Percentiles rank a stretch among this genome's conserved stretches.
Evolutionary conservation across 108 stramenopile species (phyloP).

Genomic region (Fistulifera pelliculosa): DNA sequence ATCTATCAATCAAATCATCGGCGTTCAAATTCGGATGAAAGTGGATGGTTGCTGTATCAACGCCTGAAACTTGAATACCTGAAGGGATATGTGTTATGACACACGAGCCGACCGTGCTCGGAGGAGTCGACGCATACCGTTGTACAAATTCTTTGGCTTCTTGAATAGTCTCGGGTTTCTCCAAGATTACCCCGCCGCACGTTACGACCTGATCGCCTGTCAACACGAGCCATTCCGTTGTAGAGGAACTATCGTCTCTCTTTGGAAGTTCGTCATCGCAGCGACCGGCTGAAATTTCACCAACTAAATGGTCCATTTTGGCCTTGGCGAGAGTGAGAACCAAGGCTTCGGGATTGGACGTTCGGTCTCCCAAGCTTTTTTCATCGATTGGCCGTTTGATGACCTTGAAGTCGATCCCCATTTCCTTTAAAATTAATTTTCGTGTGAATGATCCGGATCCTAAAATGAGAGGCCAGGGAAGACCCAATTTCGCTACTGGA

Average conservation of each 20-base stretch:
- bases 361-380: slow-evolving; percentile 56
- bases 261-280: slow-evolving; percentile 34
- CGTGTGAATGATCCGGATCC: slow-evolving; percentile 76
- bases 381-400: slow-evolving; percentile 78
- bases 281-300: slow-evolving; percentile 26
- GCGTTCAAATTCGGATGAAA: slow-evolving; percentile 19
- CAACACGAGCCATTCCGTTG: slow-evolving; percentile 44
- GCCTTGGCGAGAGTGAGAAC: slow-evolving; percentile 58
- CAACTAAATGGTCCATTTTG: slow-evolving; percentile 60
- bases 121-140: slow-evolving; percentile 45
- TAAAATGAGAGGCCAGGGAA: slow-evolving; percentile 60
- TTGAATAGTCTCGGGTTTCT: slow-evolving; percentile 61
- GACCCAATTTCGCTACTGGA: slow-evolving; percentile 8
- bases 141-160: slow-evolving; percentile 58
- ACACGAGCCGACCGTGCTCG: slow-evolving; percentile 62
- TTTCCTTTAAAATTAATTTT: slow-evolving; percentile 73
- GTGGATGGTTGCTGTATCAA: slow-evolving; percentile 69
- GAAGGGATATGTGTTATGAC: slow-evolving; percentile 61
- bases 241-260: too few relatives aligned
- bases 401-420: slow-evolving; percentile 51
- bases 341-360: slow-evolving; percentile 31
- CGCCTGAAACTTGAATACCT: slow-evolving; percentile 57
- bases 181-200: slow-evolving; percentile 50
- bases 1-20: slow-evolving; percentile 43
- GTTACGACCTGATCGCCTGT: slow-evolving; percentile 84